phyloP scores from a whole-genome alignment of 2,329 filamentous ascomycete genomes.

The Cordyceps fumosorosea region DNA sequence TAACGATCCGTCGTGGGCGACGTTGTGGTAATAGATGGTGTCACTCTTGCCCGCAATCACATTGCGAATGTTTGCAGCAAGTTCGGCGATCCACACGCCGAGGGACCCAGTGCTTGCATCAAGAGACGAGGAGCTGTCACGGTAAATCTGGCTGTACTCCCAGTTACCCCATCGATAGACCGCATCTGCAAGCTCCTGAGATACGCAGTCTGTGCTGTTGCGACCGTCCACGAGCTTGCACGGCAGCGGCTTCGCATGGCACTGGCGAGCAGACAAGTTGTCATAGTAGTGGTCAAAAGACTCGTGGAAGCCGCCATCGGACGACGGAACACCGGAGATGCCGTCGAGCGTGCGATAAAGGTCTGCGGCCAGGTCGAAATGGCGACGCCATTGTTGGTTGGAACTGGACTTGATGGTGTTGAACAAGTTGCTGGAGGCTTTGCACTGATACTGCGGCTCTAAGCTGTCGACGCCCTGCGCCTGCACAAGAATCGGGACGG shows the following conservation, averaged over 20 bases:
- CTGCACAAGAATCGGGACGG: constrained; percentile 43
- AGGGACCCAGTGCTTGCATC: constrained; percentile 54
- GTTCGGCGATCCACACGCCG: constrained; percentile 69
- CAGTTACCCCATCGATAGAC: constrained; percentile 74
- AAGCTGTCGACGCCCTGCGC: constrained; percentile 60
- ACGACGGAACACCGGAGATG: constrained; percentile 57
- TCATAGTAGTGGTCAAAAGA: constrained; percentile 81
- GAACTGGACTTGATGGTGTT: constrained; percentile 35
- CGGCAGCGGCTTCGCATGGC: constrained; percentile 65
- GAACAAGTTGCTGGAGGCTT: constrained; percentile 39
- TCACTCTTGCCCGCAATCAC: constrained; percentile 34
- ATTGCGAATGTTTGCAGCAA: constrained; percentile 58
- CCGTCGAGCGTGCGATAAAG: constrained; percentile 58
- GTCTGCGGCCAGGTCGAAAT: constrained; percentile 49
- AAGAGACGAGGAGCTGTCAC: constrained; percentile 57
- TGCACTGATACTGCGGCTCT: constrained; percentile 66
- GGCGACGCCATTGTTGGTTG: constrained; percentile 52
- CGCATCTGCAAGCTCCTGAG: constrained; percentile 53
- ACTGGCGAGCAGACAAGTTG: constrained; percentile 72
- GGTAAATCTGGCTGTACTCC: constrained; percentile 75
- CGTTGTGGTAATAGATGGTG: constrained; percentile 62
- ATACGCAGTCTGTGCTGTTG: constrained; percentile 52
- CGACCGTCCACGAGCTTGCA: constrained; percentile 47
- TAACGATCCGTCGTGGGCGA: constrained; percentile 73
- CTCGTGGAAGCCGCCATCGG: constrained; percentile 57